Evolutionary conservation across 2,329 filamentous ascomycete species (phyloP).

Genomic region (Ascochyta fabae): DNA sequence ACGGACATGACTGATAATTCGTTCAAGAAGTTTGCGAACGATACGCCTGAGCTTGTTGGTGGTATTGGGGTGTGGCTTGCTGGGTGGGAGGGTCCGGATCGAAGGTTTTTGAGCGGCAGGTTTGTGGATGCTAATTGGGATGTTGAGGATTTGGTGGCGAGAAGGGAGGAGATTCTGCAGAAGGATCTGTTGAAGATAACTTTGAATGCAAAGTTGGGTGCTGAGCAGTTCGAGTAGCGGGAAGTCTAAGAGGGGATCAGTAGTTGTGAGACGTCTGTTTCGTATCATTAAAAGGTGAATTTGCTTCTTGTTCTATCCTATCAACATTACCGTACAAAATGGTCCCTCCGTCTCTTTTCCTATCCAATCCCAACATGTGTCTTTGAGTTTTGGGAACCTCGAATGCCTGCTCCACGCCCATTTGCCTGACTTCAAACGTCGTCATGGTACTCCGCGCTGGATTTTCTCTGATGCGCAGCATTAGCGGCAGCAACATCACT

Average conservation of each 20-base stretch:
- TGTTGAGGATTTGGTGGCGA: constrained; percentile 37
- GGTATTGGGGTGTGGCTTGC: constrained; percentile 38
- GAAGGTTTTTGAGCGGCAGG: constrained; percentile 34
- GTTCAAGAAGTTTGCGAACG: constrained; percentile 24
- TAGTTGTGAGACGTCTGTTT: neutral
- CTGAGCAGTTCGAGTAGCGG: constrained; percentile 17
- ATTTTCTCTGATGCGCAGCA: constrained; percentile 4
- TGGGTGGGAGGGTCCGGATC: constrained; percentile 24
- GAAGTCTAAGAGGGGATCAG: neutral
- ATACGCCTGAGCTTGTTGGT: constrained; percentile 39
- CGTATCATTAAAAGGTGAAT: neutral
- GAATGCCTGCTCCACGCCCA: neutral
- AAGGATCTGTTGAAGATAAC: constrained; percentile 23
- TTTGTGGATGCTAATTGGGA: constrained; percentile 38
- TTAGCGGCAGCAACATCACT: constrained; percentile 25
- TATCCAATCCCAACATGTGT: neutral
- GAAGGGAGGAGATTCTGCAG: constrained; percentile 24
- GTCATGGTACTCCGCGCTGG: constrained; percentile 4
- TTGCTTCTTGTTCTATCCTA: neutral
- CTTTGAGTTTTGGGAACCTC: neutral
- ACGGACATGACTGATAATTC: constrained; percentile 20
- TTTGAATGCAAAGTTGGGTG: constrained; percentile 25
- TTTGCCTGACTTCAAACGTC: neutral
- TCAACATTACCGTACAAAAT: neutral
- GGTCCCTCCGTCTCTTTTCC: no score